These are phyloP conservation scores for Deinandra increscens DNA, from an alignment of 129 eudicot genomes.

Conservation along the genomic window DNA sequence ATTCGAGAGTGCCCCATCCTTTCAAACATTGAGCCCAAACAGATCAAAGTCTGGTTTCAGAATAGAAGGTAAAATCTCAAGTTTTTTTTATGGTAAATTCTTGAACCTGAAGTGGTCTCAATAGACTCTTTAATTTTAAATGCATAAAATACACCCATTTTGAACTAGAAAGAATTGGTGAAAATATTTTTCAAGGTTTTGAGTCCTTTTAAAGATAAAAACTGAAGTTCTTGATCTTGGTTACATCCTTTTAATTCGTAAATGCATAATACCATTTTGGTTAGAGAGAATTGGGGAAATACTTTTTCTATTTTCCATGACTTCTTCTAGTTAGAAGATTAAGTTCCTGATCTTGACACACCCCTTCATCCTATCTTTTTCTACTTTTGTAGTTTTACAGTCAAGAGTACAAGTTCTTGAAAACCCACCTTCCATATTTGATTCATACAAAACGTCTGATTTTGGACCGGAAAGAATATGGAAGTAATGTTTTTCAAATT, in stretches of 20 bases:
- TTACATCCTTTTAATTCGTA: conserved; percentile 3
- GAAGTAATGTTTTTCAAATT: conserved; percentile 2
- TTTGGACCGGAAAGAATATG: background rate
- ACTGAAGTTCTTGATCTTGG: conserved; percentile 10
- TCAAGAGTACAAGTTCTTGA: conserved; percentile 5
- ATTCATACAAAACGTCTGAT: background rate
- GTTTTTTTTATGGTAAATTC: background rate
- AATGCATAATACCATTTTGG: conserved; percentile 5
- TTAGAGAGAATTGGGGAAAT: conserved; percentile 6
- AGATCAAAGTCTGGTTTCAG: conserved; percentile 98
- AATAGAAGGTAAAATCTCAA: conserved; percentile 57
- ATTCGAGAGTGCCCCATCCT: conserved; percentile 88
- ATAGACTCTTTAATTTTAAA: background rate
- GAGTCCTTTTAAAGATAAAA: background rate
- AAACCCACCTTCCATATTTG: conserved; percentile 4
- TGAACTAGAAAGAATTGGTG: conserved; percentile 7
- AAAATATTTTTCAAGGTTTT: conserved; percentile 5
- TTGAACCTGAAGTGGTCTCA: background rate
- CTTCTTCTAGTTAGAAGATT: background rate
- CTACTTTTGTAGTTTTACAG: background rate
- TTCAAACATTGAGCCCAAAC: conserved; percentile 88
- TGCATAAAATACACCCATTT: conserved; percentile 15
- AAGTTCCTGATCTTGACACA: conserved; percentile 10
- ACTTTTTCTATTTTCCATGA: background rate
- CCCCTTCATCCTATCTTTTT: conserved; percentile 8